Base-by-base conservation (phyloP, 768 basidiomycete species). In the Boletus pseudopeckii region DNA sequence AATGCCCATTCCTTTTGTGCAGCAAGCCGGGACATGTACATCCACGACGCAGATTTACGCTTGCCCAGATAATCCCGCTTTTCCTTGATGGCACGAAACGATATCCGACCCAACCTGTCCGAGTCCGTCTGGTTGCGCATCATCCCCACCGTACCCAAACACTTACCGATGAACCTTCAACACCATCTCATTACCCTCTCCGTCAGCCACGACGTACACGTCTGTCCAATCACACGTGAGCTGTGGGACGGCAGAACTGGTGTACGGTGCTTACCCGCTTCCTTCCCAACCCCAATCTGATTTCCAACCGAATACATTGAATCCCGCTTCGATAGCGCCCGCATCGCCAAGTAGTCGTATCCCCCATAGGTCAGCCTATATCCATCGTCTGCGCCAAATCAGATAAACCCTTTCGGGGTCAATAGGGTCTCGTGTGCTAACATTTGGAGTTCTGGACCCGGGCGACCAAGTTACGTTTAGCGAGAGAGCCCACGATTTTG, bases 1-100 rank as follows among this genome's bases (percentile, higher is more conserved):
- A 98, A 99, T 1, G 92, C 92, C 82, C 86, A 99, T 69, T 99
- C 97, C 67, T 98, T 98, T 74, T 96, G 88, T 9, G 97, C 97
- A 17, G 95, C 88, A 43, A 99, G 73, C 20, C 97, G 82, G 20
- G 92, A 95, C 91, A 99, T 92, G 73, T 98, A 98, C 94, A 98
- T 97, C 97, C 97, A 99, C 17, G 92, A 92, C 1, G 97, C 96
- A 17, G 88, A 91, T 71, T 93, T 93, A 39, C 97, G 82, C 71
- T 94, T 96, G 22, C 95, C 92, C 51, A 99, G 75, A 68, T 98
- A 99, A 66, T 99, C 97, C 55, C 97, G 79, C 67, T 98, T 98
- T 63, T 87, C 81, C 73, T 99, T 99, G 74, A 99, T 93, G 0
- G 92, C 85, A 39, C 97, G 86, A 74, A 99, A 99, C 0, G 95